Evolutionary conservation across 495 filamentous ascomycete genomes (phyloP), one percentile per base, ranked within the genome.

Genomic region (Penicillium alfredii): DNA sequence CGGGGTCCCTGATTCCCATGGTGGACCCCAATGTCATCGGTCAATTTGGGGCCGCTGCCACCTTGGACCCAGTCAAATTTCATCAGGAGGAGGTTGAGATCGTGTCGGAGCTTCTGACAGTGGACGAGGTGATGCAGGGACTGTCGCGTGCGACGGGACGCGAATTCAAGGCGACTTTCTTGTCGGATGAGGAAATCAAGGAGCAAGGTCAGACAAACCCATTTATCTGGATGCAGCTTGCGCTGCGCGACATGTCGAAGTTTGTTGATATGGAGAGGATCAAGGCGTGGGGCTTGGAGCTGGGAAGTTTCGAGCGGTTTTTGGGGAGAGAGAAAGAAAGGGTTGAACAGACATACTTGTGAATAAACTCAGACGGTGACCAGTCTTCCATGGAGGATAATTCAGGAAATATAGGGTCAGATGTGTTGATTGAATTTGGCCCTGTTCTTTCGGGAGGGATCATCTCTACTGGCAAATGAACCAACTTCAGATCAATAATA

Each of bases 11-110:
- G 4, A 30, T 73, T 0, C 54, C 62, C 0, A 49, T 68, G 39
- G 49, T 73, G 1, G 71, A 73, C 42, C 61, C 64, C 0, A 53
- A 65, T 8, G 73, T 76, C 31, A 69, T 74, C 15, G 72, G 64
- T 0, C 48, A 44, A n/a, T 73, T 73, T 40, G 63, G 52, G 0
- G 55, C 59, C 0, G 65, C 66, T 1, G 68, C 64, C 0, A 55
- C 76, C 9, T 20, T 56, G 8, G 50, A 71, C 8, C 68, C 66
- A 0, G 46, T 15, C 5, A 48, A 40, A 21, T 75, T 70, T 30
- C 30, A 62, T 26, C 47, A 46, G 6, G 28, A 66, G 40, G 53
- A 46, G 10, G 51, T 77, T 8, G 50, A 52, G 14, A 18, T 76
- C 9, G 63, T 47, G 4, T 59, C 63, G 1, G 56, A 77, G 43